These are phyloP conservation scores for Blastobotrys ciferrii DNA, from an alignment of 1,139 yeast species.

Conservation along the genomic window DNA sequence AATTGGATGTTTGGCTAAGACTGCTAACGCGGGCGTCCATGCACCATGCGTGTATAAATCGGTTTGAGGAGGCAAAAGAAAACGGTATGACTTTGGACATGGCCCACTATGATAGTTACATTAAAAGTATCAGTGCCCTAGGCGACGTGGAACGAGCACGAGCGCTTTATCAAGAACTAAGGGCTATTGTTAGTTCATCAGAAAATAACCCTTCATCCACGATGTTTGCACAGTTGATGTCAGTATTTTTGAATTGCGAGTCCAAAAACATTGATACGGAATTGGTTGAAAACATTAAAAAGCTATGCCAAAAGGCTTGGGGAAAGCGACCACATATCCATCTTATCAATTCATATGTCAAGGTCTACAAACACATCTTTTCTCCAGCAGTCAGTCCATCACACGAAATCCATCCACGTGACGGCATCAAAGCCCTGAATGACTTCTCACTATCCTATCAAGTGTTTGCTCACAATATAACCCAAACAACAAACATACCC, in stretches of 20 bases:
- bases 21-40: neutral
- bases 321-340: conserved; percentile 16
- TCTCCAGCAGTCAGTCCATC: neutral
- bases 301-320: conserved; percentile 16
- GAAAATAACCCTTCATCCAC: conserved; percentile 16
- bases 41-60: conserved; percentile 1
- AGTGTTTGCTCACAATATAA: conserved; percentile 13
- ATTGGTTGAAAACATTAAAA: conserved; percentile 13
- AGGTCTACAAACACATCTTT: conserved; percentile 9
- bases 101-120: conserved; percentile 18
- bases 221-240: conserved; percentile 19
- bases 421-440: conserved; percentile 21
- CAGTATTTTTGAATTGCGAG: conserved; percentile 13
- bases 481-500: conserved; percentile 10
- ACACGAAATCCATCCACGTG: conserved; percentile 16
- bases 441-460: conserved; percentile 17
- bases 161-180: conserved; percentile 7
- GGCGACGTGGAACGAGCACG: conserved; percentile 13
- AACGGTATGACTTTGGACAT: conserved; percentile 7
- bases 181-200: neutral
- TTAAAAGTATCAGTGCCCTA: conserved; percentile 9
- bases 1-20: conserved; percentile 2
- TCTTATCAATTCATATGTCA: conserved; percentile 12
- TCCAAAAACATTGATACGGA: conserved; percentile 8
- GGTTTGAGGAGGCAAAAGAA: neutral